A percentile compares a stretch with the other conserved stretches of the same genome.
Conservation (phyloP, 2,329 filamentous ascomycete species). For the Aureobasidium namibiae region DNA sequence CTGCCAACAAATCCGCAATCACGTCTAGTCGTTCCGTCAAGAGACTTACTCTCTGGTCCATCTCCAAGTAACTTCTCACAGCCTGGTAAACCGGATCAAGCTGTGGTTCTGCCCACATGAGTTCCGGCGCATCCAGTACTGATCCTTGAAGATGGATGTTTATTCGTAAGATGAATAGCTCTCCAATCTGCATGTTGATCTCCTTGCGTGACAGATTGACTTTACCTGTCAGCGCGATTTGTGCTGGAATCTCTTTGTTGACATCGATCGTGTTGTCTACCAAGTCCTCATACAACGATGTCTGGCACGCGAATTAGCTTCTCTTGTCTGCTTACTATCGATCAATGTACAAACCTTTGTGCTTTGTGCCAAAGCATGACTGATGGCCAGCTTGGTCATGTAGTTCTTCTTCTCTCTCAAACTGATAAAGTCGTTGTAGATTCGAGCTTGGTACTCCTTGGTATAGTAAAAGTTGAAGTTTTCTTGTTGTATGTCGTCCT, state of each 20-base stretch:
- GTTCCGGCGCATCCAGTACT: constrained; percentile 89
- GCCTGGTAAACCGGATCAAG: constrained; percentile 94
- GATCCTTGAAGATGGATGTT: constrained; percentile 97
- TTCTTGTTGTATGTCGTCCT: constrained; percentile 88
- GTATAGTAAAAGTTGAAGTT: constrained; percentile 99
- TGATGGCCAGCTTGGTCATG: constrained; percentile 96
- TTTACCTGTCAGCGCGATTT: constrained; percentile 87
- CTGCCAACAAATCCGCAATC: constrained; percentile 84
- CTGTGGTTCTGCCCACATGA: constrained; percentile 98
- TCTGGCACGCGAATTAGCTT: constrained; percentile 41
- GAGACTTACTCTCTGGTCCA: constrained; percentile 88
- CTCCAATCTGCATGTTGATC: constrained; percentile 99
- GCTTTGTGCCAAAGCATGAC: constrained; percentile 87
- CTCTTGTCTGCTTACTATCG: neutral
- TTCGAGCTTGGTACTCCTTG: constrained; percentile 90
- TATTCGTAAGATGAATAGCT: constrained; percentile 94
- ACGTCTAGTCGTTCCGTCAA: constrained; percentile 86
- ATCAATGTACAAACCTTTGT: constrained; percentile 58
- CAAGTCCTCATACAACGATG: constrained; percentile 90
- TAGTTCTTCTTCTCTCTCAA: constrained; percentile 90
- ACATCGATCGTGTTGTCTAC: constrained; percentile 89
- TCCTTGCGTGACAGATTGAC: constrained; percentile 79
- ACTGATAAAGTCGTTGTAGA: constrained; percentile 99
- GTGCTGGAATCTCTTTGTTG: constrained; percentile 85
- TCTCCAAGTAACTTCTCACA: constrained; percentile 90